Percentiles rank a stretch among this genome's conserved stretches.
These are phyloP conservation scores for Blastobotrys indianensis DNA, from an alignment of 1,139 yeast genomes.

Conservation along the genomic window DNA sequence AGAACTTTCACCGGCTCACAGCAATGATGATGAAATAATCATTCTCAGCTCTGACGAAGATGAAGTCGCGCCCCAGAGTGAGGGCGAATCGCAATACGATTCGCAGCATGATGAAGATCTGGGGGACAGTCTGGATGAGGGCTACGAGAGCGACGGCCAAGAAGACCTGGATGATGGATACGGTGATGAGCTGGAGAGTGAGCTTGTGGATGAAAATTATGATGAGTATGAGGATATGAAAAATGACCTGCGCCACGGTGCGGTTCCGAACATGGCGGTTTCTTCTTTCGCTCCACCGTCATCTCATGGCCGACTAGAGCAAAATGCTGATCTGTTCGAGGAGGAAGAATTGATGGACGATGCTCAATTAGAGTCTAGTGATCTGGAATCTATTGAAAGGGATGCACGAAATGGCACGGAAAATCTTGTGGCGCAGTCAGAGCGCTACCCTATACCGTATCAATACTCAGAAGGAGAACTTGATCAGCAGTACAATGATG, in stretches of 20 bases:
- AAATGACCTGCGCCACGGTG: background rate
- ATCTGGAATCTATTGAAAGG: constrained; percentile 18
- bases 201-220: constrained; percentile 11
- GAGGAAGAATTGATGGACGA: constrained; percentile 18
- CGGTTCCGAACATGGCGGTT: too few species aligned
- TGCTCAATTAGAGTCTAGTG: background rate
- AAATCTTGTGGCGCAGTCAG: constrained; percentile 16
- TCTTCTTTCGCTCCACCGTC: too few species aligned
- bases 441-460: constrained; percentile 3
- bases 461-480: constrained; percentile 20
- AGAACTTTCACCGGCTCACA: constrained; percentile 7
- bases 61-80: constrained; percentile 5
- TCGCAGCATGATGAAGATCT: background rate
- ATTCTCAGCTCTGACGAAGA: constrained; percentile 16
- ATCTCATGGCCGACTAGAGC: constrained; percentile 7
- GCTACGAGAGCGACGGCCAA: constrained; percentile 11
- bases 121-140: background rate
- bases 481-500: constrained; percentile 17
- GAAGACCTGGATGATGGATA: constrained; percentile 19
- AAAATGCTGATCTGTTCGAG: constrained; percentile 15
- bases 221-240: background rate
- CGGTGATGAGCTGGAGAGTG: constrained; percentile 16
- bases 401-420: background rate
- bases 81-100: constrained; percentile 11
- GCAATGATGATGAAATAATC: constrained; percentile 11